Evolutionary conservation across 306 rosid species (phyloP).

Genomic region (Begonia peltatifolia): DNA sequence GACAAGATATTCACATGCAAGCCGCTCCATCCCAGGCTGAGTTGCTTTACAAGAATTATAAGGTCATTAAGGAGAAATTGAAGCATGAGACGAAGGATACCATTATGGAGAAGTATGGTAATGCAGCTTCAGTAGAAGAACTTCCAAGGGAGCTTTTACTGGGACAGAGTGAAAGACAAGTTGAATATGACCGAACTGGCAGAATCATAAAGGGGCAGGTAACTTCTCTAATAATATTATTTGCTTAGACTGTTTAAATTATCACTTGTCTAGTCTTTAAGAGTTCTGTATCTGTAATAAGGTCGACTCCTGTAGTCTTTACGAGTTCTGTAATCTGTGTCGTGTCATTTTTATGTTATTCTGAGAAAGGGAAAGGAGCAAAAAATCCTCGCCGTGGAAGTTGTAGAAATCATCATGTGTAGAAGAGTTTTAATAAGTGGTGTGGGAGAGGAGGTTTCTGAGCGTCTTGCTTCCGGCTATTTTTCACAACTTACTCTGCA

Average conservation of each 20-base stretch:
- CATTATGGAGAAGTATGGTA: conserved; percentile 48
- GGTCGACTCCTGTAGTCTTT: too few relatives aligned
- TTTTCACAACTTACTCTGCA: too few relatives aligned
- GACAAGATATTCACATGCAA: conserved; percentile 55
- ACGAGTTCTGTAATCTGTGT: too few relatives aligned
- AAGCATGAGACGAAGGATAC: conserved; percentile 44
- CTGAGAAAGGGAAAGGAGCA: too few relatives aligned
- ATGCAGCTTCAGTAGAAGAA: conserved; percentile 34
- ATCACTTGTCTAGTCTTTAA: too few relatives aligned
- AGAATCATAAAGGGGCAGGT: conserved; percentile 49
- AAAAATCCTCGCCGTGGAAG: too few relatives aligned
- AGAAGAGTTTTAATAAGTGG: too few relatives aligned
- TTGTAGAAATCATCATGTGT: too few relatives aligned
- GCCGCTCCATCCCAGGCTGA: conserved; percentile 68
- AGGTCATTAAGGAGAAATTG: conserved; percentile 36
- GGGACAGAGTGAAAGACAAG: conserved; percentile 49
- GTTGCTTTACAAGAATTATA: conserved; percentile 42
- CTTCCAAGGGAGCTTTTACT: conserved; percentile 56
- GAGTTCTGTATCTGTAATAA: too few relatives aligned
- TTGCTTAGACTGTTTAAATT: not conserved
- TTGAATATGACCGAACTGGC: conserved; percentile 56
- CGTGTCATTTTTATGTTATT: too few relatives aligned
- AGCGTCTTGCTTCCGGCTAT: too few relatives aligned
- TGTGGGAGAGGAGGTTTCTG: too few relatives aligned
- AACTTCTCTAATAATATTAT: not conserved